Evolutionary conservation across 148 eudicot genomes (phyloP), one percentile per base, ranked within the genome.

Genomic region (Vaccinium corymbosum): DNA sequence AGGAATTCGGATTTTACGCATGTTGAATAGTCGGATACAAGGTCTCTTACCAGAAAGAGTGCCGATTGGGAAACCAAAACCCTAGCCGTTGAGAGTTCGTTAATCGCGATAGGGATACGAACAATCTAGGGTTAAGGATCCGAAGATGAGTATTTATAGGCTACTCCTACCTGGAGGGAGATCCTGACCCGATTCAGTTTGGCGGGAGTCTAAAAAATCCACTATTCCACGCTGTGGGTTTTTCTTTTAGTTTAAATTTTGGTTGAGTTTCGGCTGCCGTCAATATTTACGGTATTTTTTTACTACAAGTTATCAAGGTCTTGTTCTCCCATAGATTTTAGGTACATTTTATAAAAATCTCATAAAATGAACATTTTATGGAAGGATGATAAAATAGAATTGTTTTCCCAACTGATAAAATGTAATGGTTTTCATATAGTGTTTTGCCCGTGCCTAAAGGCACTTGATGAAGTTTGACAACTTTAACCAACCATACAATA

Each of bases 11-110:
- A 49, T 76, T 76, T 4, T 4, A 32, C 46, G 46, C 46, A 49
- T 22, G 78, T 38, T 49, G 78, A 73, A 49, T 11, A 12, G 5
- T 19, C 68, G 50, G 19, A 9, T 35, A 35, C 71, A 20, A 80
- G 82, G 82, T 12, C 82, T 20, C 82, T 59, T 20, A 57, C 82
- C 71, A 56, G 62, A 42, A 42, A 49, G 52, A 6, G 16, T 64
- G 27, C 17, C 9, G 20, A n/a, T 25, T 9, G 29, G 56, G 22
- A 17, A 50, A 10, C 25, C 55, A 48, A 75, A 75, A 75, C 78
- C 46, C 68, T 56, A 56, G 68, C 53, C 80, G n/a, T 19, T 57
- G 32, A 42, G 11, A 13, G 16, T 51, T 78, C 61, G 20, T 52
- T 13, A 25, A 53, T n/a, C 55, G 17, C 32, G 57, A 27, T 57